Evolutionary conservation across 495 filamentous ascomycete species (phyloP).

Genomic region (Neurospora terricola): DNA sequence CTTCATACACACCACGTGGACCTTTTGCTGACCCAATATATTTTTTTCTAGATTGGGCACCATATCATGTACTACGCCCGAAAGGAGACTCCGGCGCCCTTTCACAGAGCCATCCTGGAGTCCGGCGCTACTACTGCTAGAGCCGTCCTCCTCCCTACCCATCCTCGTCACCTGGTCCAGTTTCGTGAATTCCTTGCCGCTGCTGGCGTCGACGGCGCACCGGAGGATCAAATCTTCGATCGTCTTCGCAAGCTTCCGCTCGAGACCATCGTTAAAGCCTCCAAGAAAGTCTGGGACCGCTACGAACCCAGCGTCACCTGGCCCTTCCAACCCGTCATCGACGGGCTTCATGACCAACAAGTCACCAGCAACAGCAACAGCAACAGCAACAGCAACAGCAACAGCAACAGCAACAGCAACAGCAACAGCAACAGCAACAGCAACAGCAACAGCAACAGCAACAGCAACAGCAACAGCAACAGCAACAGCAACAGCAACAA

Average conservation of each 20-base stretch:
- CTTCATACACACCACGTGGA: neutral
- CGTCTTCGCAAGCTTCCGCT: constrained; percentile 41
- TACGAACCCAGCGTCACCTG: constrained; percentile 49
- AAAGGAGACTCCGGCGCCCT: constrained; percentile 29
- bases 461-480: constrained; percentile 7
- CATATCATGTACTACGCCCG: constrained; percentile 47
- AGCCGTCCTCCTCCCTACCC: constrained; percentile 44
- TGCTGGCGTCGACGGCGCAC: constrained; percentile 29
- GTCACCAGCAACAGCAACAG: constrained; percentile 13
- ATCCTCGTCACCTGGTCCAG: constrained; percentile 49
- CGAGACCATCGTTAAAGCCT: constrained; percentile 36
- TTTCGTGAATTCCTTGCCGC: constrained; percentile 46
- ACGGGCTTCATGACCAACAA: constrained; percentile 29
- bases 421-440: constrained; percentile 11
- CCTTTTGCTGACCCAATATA: constrained; percentile 2
- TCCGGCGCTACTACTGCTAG: constrained; percentile 54
- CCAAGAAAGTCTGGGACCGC: constrained; percentile 39
- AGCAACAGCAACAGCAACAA: constrained; percentile 2
- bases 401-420: constrained; percentile 10
- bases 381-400: constrained; percentile 4
- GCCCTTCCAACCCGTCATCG: constrained; percentile 61
- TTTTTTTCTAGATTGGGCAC: constrained; percentile 45
- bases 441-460: constrained; percentile 11
- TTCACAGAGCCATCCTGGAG: constrained; percentile 54
- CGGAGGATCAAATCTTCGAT: constrained; percentile 38